These are phyloP conservation scores for Trametes gibbosa DNA, from an alignment of 768 basidiomycete species.

Conservation along the genomic window DNA sequence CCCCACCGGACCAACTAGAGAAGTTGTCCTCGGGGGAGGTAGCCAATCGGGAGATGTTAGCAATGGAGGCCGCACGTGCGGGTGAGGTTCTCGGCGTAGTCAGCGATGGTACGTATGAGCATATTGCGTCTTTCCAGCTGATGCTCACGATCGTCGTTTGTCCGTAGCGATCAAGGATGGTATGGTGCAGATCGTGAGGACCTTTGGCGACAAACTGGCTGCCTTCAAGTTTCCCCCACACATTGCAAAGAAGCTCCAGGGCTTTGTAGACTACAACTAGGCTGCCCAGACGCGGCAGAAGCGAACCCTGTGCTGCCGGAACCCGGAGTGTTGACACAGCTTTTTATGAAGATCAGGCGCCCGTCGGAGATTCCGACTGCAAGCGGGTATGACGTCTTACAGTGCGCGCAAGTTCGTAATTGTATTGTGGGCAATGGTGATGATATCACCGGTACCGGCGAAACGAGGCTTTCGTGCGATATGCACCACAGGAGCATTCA, in stretches of 20 bases:
- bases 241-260: constrained; percentile 64
- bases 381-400: no score
- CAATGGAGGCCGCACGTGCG: constrained; percentile 53
- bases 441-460: no score
- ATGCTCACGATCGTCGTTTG: not conserved
- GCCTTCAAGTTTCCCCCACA: constrained; percentile 80
- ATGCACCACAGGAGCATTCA: no score
- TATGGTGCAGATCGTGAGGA: constrained; percentile 61
- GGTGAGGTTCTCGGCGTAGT: constrained; percentile 52
- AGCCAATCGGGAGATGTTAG: constrained; percentile 36
- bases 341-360: no score
- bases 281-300: not conserved
- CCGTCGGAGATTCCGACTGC: no score
- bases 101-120: constrained; percentile 51
- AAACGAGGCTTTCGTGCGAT: no score
- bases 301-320: not conserved
- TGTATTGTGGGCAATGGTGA: no score
- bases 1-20: constrained; percentile 34
- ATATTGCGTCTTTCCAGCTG: not conserved
- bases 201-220: constrained; percentile 69
- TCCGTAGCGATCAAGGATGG: constrained; percentile 62
- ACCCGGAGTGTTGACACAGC: no score
- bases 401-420: no score
- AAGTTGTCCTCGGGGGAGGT: constrained; percentile 35
- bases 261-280: constrained; percentile 63